Evolutionary conservation across 1,284 basidiomycete species (phyloP).

Genomic region (Apiotrichum mycotoxinovorans): DNA sequence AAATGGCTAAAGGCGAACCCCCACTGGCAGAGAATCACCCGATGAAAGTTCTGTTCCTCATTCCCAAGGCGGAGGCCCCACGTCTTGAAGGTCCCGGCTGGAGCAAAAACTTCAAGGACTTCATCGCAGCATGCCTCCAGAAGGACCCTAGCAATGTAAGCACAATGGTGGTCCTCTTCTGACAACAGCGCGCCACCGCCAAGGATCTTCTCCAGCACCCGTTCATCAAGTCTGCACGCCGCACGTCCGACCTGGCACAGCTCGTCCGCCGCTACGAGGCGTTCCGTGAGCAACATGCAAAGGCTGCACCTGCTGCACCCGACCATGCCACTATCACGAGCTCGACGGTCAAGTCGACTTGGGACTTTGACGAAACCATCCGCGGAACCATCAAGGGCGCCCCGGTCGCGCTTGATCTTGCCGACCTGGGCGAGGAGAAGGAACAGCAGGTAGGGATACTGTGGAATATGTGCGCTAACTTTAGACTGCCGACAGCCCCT

Average conservation of each 20-base stretch:
- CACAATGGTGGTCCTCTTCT: background rate
- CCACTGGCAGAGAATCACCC: slow-evolving; percentile 86
- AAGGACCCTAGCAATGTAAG: slow-evolving; percentile 78
- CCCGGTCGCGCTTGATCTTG: slow-evolving; percentile 52
- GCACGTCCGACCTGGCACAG: slow-evolving; percentile 76
- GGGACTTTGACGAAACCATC: slow-evolving; percentile 75
- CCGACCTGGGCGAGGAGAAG: slow-evolving; percentile 7
- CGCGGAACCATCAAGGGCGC: slow-evolving; percentile 64
- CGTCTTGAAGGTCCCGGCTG: slow-evolving; percentile 60
- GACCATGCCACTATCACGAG: slow-evolving; percentile 20
- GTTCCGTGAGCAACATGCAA: slow-evolving; percentile 55
- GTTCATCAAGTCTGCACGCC: slow-evolving; percentile 80
- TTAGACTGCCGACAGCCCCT: background rate
- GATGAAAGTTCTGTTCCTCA: slow-evolving; percentile 84
- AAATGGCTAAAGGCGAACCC: slow-evolving; percentile 91
- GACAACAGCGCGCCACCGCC: slow-evolving; percentile 72
- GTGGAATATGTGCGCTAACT: slow-evolving; percentile 22
- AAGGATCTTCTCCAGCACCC: slow-evolving; percentile 86
- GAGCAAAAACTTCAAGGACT: slow-evolving; percentile 83
- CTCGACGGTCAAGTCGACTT: slow-evolving; percentile 60
- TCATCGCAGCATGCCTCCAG: slow-evolving; percentile 83
- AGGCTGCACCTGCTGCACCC: slow-evolving; percentile 47
- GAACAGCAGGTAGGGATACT: slow-evolving; percentile 4
- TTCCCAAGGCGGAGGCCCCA: slow-evolving; percentile 84
- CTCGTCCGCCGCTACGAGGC: slow-evolving; percentile 75